These are phyloP conservation scores for Dioscorea alata DNA, from an alignment of 106 monocot species.

Conservation along the genomic window DNA sequence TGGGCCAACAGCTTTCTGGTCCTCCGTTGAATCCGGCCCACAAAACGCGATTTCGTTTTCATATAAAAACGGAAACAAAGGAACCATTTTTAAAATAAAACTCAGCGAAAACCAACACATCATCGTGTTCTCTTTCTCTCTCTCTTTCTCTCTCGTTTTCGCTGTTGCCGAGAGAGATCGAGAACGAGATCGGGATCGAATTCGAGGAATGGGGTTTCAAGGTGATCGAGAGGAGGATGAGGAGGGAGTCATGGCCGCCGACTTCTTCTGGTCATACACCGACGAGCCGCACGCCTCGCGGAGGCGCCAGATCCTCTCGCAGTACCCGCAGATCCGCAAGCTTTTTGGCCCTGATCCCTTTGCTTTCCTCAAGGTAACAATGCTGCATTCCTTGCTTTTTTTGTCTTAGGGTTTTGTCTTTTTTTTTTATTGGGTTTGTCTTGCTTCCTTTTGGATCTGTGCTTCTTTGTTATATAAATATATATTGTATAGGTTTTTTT, in stretches of 20 bases:
- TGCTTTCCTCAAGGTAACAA: slow-evolving; percentile 73
- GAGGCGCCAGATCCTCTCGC: slow-evolving; percentile 64
- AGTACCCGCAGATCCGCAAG: slow-evolving; percentile 80
- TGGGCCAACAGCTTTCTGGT: too few relatives aligned
- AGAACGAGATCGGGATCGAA: slow-evolving; percentile 10
- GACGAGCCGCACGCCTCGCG: slow-evolving; percentile 87
- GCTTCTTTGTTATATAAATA: background rate
- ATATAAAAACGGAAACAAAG: too few relatives aligned
- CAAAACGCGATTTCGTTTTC: too few relatives aligned
- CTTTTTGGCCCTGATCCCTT: slow-evolving; percentile 85
- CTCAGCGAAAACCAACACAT: background rate
- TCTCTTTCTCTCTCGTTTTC: background rate
- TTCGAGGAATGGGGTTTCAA: slow-evolving; percentile 4
- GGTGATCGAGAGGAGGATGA: slow-evolving; percentile 18
- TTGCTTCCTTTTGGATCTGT: background rate
- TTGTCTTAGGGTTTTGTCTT: background rate
- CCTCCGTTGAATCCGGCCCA: too few relatives aligned
- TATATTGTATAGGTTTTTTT: background rate
- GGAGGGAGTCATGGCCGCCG: slow-evolving; percentile 76
- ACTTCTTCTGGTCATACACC: slow-evolving; percentile 92
- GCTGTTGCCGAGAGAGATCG: slow-evolving; percentile 5
- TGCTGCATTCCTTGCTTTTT: background rate
- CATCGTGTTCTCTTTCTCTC: background rate
- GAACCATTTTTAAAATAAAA: too few relatives aligned
- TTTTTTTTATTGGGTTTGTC: background rate